Evolutionary conservation across 495 filamentous ascomycete genomes (phyloP), one percentile per base, ranked within the genome.

Genomic region (Podospora sp.): DNA sequence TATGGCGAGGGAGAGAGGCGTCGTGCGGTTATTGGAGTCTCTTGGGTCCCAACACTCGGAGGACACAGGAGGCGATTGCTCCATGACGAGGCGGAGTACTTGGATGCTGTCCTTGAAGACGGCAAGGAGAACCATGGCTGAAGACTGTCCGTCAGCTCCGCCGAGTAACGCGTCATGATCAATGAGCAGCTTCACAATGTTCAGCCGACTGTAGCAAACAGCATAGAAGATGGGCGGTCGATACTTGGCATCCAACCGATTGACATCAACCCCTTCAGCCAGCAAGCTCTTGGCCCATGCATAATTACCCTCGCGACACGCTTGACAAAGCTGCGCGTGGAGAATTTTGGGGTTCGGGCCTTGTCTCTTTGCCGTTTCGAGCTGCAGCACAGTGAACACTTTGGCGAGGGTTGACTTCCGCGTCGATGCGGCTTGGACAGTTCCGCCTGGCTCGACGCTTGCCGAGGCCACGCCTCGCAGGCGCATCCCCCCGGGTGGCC

Each of bases 1-100:
- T 49, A 86, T 84, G 4, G 89, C 85, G 16, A 90, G 64, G 29
- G 80, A 78, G 2, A 91, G 79, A 2, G 89, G 89, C 9, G 87
- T 91, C 16, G 21, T 22, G 6, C 50, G 50, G 6, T 18, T 5
- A 53, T 53, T 53, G 33, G 33, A 36, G 33, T 6, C 33, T 18
- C n/a, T 53, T n/a, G 16, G 18, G 55, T 26, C 0, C 1, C 12
- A 35, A 49, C 62, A 64, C 1, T 22, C 24, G 12, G 49, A 53
- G 2, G 51, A 55, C 1, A 64, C 62, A 4, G 62, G 62, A 12
- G 62, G 40, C 0, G 62, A 64, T 11, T 52, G 21, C 21, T 55
- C 62, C 22, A 64, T 25, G 2, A 64, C 25, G 14, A 53, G 55
- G 8, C 12, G 14, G 7, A 64, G 62, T 1, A 64, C 26, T 2